Evolutionary conservation across 139 green algal genomes (phyloP), one percentile per base, ranked within the genome.

Genomic region (Micromonas commoda): DNA sequence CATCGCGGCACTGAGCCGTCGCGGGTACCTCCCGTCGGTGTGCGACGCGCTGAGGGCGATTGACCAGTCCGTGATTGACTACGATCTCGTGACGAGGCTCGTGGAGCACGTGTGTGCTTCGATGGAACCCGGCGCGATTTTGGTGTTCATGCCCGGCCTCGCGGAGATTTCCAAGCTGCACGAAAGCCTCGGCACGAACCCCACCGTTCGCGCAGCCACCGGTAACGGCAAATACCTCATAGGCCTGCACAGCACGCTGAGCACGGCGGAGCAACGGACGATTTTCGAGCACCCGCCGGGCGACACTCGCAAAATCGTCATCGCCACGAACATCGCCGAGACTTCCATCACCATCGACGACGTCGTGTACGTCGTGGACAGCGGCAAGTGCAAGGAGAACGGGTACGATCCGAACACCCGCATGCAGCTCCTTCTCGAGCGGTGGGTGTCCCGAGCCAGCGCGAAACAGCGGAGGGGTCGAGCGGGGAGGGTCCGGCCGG

Each of bases 261-360:
- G 23, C 26, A 65, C 76, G 6, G 26, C 60, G 31, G 80, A 85
- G 35, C 76, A 81, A 63, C 26, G 52, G 1, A 38, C 39, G 23
- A 61, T 79, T 4, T 85, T 85, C 70, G 60, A 74, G 34, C 64
- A 68, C 29, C 61, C 75, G 3, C 68, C 68, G 19, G n/a, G 37
- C 13, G 76, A 54, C 4, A 32, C 16, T 32, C 65, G 76, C 1
- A 81, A 87, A 71, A 85, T 93, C 20, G 85, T 93, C 51, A 80
- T 93, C 52, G 76, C 89, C n/a, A 94, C 90, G 76, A 94, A 93
- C 81, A 98, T 98, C 64, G 95, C 95, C 0, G 95, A 99, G 86
- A 99, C 95, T 23, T 92, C 81, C 37, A 82, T 99, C 32, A 98
- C 94, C 0, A 96, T 98, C 72, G 92, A 97, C 71, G 94, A 98